phyloP scores from a whole-genome alignment of 1,139 yeast genomes.

The Martiniozyma asiatica region DNA sequence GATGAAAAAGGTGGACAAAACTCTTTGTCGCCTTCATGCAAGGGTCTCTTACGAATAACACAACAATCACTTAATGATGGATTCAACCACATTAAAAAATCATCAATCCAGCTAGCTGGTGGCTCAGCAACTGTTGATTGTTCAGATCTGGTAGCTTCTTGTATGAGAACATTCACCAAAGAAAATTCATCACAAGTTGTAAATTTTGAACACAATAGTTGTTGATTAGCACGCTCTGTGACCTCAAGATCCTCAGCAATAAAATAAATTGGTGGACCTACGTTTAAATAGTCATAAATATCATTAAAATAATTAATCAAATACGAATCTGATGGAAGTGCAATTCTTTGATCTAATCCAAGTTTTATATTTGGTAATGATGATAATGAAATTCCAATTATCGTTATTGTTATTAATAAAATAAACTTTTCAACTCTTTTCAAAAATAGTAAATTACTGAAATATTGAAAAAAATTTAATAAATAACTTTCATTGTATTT shows the following conservation, averaged over 20 bases:
- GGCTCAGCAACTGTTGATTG: conserved; percentile 68
- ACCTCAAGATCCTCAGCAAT: conserved; percentile 58
- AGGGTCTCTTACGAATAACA: conserved; percentile 36
- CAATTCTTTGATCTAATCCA: conserved; percentile 84
- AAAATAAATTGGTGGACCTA: conserved; percentile 88
- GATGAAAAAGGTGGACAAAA: conserved; percentile 64
- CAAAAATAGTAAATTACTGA: conserved; percentile 49
- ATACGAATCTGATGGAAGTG: conserved; percentile 75
- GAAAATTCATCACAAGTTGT: conserved; percentile 74
- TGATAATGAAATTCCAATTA: conserved; percentile 60
- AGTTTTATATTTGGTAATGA: conserved; percentile 56
- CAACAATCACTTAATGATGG: conserved; percentile 86
- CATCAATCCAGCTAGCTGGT: conserved; percentile 87
- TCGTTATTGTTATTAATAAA: conserved; percentile 39
- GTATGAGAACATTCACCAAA: conserved; percentile 72
- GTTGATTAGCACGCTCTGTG: conserved; percentile 51
- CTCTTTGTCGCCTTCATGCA: conserved; percentile 20
- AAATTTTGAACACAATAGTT: conserved; percentile 74
- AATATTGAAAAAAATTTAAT: conserved; percentile 28
- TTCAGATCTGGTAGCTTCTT: conserved; percentile 60
- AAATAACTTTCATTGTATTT: conserved; percentile 14
- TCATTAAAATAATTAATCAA: conserved; percentile 71
- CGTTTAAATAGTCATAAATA: conserved; percentile 57
- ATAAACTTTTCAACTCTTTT: conserved; percentile 36
- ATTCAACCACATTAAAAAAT: conserved; percentile 74